Evolutionary conservation across 495 filamentous ascomycete species (phyloP), one percentile per base, ranked within the genome.

Genomic region (Penicillium taxi): DNA sequence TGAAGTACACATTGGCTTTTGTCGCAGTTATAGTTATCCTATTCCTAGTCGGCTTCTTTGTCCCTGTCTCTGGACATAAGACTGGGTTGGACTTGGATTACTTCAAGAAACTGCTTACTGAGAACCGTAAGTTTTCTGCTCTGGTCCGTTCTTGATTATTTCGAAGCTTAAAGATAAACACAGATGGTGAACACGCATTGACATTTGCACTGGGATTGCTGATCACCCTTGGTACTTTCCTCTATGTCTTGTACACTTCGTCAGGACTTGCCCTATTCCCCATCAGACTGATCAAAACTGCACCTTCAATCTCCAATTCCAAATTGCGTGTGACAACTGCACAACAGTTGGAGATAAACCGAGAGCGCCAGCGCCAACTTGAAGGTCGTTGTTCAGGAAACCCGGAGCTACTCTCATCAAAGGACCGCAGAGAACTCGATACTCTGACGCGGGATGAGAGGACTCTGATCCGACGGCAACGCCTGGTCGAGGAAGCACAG

Each of bases 11-110:
- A 11, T 61, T 90, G 20, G 80, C 72, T 30, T 96, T 98, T 53
- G 61, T 96, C 39, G 64, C 77, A 3, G 70, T 98, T 12, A 68
- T 86, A 17, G 58, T 93, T 25, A 80, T 93, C 32, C 58, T 98
- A 16, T 94, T 96, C 69, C 58, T 95, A 15, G 74, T 95, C 36
- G 91, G 91, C 4, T 93, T 96, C 65, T 94, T 96, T 55, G 80
- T 89, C 2, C 91, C 93, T 1, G 73, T 85, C 6, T 77, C 84
- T 7, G 74, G 74, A 17, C 53, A 56, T 20, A 75, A 77, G 26
- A 70, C 66, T 19, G 77, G 80, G 41, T 58, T 77, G 41, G 82
- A 93, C 31, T 66, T 94, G 37, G 91, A 95, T 53, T 96, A 84
- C 60, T 95, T 96, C 75, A 90, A 83, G 62, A 73, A 74, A 18